Evolutionary conservation across 73 alveolate species (phyloP).

Genomic region (Paramecium primaurelia): DNA sequence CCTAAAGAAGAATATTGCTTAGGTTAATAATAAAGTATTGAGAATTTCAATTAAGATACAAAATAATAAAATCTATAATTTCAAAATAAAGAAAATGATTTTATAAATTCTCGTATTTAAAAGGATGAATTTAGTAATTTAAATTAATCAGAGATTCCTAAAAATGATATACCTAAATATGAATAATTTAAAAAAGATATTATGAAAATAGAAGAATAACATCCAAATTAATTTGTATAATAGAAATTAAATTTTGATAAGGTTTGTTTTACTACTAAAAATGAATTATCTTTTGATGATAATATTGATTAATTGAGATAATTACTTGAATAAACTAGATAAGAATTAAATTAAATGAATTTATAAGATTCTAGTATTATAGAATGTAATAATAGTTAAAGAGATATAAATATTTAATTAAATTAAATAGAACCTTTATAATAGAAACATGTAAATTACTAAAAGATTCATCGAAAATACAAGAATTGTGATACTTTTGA

Average conservation of each 20-base stretch:
- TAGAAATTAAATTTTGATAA: neutral
- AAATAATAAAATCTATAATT: neutral
- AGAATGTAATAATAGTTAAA: neutral
- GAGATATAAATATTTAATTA: neutral
- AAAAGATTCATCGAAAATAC: neutral
- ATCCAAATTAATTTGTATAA: neutral
- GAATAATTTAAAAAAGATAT: neutral
- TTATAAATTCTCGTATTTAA: neutral
- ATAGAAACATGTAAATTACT: neutral
- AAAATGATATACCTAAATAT: neutral
- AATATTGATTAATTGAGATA: slow-evolving; percentile 41
- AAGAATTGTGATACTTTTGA: slow-evolving; percentile 6
- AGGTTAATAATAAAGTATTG: neutral
- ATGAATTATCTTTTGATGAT: slow-evolving; percentile 40
- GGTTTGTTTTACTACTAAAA: neutral
- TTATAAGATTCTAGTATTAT: slow-evolving; percentile 1
- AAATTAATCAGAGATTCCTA: neutral
- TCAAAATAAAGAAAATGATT: neutral
- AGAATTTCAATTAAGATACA: neutral
- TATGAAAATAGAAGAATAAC: neutral
- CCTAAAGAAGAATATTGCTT: neutral
- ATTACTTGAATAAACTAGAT: neutral
- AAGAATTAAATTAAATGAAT: slow-evolving; percentile 50
- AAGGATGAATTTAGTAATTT: neutral
- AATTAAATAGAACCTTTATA: neutral